Conservation (phyloP, 352 stramenopile species). For the Phytophthora cactorum region DNA sequence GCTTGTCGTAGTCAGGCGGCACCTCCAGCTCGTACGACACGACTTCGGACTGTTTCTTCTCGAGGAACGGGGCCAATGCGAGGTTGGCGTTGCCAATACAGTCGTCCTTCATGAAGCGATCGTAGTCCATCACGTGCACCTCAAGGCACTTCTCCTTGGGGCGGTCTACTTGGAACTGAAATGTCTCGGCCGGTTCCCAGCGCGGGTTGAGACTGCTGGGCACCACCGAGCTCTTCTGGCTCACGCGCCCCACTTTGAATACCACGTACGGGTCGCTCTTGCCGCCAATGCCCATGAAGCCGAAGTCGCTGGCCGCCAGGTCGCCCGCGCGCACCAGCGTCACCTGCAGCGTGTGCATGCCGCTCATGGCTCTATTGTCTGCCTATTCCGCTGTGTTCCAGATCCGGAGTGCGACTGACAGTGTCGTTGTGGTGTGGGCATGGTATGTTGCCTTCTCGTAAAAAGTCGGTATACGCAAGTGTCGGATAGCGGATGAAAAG, state of each 20-base stretch:
- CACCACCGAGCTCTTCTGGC: constrained; percentile 62
- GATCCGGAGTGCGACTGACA: constrained; percentile 37
- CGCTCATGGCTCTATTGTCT: constrained; percentile 27
- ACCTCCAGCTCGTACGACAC: constrained; percentile 67
- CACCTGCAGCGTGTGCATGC: constrained; percentile 66
- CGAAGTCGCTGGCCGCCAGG: constrained; percentile 63
- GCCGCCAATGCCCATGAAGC: constrained; percentile 72
- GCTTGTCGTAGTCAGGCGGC: constrained; percentile 58
- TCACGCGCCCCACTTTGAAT: constrained; percentile 56
- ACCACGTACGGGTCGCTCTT: constrained; percentile 82
- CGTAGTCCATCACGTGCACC: constrained; percentile 70
- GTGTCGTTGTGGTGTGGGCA: constrained; percentile 14
- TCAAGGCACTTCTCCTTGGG: constrained; percentile 63
- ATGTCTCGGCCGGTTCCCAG: constrained; percentile 64
- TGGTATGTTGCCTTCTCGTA: constrained; percentile 35
- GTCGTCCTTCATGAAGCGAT: constrained; percentile 68
- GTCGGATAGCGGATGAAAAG: neutral
- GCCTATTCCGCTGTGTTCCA: constrained; percentile 13
- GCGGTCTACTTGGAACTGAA: constrained; percentile 71
- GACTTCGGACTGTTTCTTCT: constrained; percentile 53
- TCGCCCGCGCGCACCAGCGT: constrained; percentile 57
- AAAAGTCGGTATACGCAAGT: constrained; percentile 6
- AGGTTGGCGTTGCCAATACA: constrained; percentile 57
- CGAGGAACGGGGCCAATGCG: constrained; percentile 57
- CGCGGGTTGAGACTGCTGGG: constrained; percentile 54